These are phyloP conservation scores for Avena eriantha DNA, from an alignment of 176 grass and related monocot species.

Conservation along the genomic window DNA sequence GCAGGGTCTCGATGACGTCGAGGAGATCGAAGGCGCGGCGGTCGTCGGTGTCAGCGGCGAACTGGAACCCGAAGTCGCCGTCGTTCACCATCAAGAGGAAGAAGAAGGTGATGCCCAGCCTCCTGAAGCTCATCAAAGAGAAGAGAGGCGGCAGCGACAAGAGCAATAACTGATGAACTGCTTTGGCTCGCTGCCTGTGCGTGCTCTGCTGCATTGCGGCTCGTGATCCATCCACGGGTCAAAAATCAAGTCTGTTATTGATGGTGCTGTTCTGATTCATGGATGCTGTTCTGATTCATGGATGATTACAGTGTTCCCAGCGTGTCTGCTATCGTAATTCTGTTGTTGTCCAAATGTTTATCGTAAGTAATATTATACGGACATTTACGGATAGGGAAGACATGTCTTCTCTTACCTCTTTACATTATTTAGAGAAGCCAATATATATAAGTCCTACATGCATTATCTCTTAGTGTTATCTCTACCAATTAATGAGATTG, in stretches of 20 bases:
- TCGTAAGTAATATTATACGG: too few relatives aligned
- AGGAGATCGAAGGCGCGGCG: conserved; percentile 51
- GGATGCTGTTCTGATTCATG: background rate
- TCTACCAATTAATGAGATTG: too few relatives aligned
- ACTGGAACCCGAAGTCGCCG: conserved; percentile 52
- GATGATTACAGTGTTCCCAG: too few relatives aligned
- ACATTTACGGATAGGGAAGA: too few relatives aligned
- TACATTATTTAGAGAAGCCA: too few relatives aligned
- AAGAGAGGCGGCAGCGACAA: conserved; percentile 32
- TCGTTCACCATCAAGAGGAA: conserved; percentile 83
- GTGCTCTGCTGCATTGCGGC: background rate
- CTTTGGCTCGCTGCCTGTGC: background rate
- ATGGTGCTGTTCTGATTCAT: background rate
- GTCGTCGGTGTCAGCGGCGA: conserved; percentile 41
- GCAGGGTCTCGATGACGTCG: conserved; percentile 43
- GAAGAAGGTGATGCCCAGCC: conserved; percentile 73
- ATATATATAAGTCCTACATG: too few relatives aligned
- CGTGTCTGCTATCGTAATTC: too few relatives aligned
- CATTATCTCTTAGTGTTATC: too few relatives aligned
- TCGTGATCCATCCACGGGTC: too few relatives aligned
- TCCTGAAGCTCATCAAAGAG: conserved; percentile 74
- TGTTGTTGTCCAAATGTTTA: too few relatives aligned
- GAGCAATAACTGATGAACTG: background rate
- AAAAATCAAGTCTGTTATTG: too few relatives aligned
- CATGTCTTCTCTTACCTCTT: too few relatives aligned